phyloP scores from a whole-genome alignment of 2,329 filamentous ascomycete genomes.

The Aspergillus nomiae region DNA sequence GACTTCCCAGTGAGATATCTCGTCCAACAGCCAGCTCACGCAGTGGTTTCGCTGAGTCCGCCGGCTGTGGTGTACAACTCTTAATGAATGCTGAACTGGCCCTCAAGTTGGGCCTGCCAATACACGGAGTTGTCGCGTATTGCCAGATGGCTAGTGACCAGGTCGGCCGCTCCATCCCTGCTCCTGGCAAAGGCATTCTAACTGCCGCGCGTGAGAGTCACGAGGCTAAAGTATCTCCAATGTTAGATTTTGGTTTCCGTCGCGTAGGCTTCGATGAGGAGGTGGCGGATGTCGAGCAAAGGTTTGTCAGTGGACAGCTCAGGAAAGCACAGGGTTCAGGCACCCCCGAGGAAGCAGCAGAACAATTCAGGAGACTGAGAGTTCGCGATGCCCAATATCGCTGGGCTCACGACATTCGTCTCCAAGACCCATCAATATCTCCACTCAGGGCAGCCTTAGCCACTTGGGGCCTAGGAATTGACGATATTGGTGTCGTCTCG shows the following conservation, averaged over 20 bases:
- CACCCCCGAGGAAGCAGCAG: background rate
- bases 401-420: constrained; percentile 96
- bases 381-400: constrained; percentile 83
- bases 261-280: constrained; percentile 91
- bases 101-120: constrained; percentile 39
- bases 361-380: constrained; percentile 52
- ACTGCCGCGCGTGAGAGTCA: constrained; percentile 86
- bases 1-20: constrained; percentile 93
- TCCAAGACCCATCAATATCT: constrained; percentile 83
- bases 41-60: constrained; percentile 97
- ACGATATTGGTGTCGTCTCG: constrained; percentile 88
- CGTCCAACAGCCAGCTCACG: constrained; percentile 91
- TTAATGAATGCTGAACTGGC: constrained; percentile 37
- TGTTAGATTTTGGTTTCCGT: constrained; percentile 93
- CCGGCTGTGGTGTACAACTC: constrained; percentile 92
- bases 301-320: background rate
- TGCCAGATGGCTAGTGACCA: constrained; percentile 96
- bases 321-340: background rate
- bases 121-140: constrained; percentile 86
- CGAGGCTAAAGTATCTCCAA: constrained; percentile 84
- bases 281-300: constrained; percentile 76
- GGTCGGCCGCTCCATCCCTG: constrained; percentile 92
- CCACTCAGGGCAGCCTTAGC: constrained; percentile 90
- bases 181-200: constrained; percentile 79
- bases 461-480: constrained; percentile 93